phyloP scores from a whole-genome alignment of 345 rosid species.

The Arabidopsis suecica region DNA sequence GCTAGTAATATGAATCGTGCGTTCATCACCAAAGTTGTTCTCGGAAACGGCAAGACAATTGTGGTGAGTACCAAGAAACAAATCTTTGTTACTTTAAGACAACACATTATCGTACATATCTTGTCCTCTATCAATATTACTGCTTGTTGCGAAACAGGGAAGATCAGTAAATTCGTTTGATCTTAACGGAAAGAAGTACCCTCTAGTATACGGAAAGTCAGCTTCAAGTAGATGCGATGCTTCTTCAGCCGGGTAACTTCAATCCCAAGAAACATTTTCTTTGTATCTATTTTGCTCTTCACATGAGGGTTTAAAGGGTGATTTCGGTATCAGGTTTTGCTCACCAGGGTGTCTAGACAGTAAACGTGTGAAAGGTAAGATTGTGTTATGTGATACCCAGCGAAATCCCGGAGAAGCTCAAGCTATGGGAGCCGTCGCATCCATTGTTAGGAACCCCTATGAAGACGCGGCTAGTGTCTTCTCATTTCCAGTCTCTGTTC shows the following conservation, averaged over 20 bases:
- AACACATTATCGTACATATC: neutral
- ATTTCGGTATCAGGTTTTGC: slow-evolving; percentile 43
- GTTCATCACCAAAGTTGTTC: slow-evolving; percentile 49
- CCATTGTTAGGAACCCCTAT: neutral
- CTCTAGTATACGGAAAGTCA: slow-evolving; percentile 42
- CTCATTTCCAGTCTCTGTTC: slow-evolving; percentile 42
- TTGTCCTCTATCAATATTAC: neutral
- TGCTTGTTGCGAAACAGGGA: slow-evolving; percentile 46
- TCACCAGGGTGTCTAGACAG: slow-evolving; percentile 33
- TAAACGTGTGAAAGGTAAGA: slow-evolving; percentile 51
- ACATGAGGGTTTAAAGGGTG: neutral
- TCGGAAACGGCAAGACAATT: slow-evolving; percentile 50
- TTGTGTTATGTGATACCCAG: slow-evolving; percentile 41
- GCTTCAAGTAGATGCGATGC: slow-evolving; percentile 25
- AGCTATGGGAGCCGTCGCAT: slow-evolving; percentile 42
- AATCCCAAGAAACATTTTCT: neutral
- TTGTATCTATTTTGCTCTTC: neutral
- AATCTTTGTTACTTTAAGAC: neutral
- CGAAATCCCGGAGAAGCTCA: neutral
- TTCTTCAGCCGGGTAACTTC: slow-evolving; percentile 35
- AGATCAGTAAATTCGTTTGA: slow-evolving; percentile 48
- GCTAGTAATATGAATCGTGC: slow-evolving; percentile 56
- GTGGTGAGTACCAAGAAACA: slow-evolving; percentile 49
- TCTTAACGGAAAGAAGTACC: slow-evolving; percentile 43
- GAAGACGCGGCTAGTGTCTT: slow-evolving; percentile 4